These are phyloP conservation scores for Hypoxylon intermedium DNA, from an alignment of 495 filamentous ascomycete species.

Conservation along the genomic window DNA sequence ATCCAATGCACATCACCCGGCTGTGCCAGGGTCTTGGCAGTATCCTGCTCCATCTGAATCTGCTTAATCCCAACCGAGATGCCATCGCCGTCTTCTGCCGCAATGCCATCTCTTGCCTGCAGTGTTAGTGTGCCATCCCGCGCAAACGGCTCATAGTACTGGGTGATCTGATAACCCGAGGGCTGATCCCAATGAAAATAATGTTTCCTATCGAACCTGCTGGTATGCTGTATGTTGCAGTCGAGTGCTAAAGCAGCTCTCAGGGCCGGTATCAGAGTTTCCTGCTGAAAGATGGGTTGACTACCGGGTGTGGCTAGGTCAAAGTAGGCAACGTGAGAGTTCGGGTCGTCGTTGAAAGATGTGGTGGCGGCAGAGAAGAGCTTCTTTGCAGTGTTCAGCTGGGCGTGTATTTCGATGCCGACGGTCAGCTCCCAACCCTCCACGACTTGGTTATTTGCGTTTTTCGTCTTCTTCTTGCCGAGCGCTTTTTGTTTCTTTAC, in stretches of 20 bases:
- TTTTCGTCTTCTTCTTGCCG: slow-evolving; percentile 48
- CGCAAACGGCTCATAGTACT: slow-evolving; percentile 91
- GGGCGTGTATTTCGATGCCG: slow-evolving; percentile 96
- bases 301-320: slow-evolving; percentile 89
- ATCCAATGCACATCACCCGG: slow-evolving; percentile 75
- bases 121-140: slow-evolving; percentile 74
- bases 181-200: slow-evolving; percentile 99
- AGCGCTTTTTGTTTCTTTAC: slow-evolving; percentile 60
- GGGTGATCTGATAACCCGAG: slow-evolving; percentile 94
- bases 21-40: slow-evolving; percentile 87
- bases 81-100: slow-evolving; percentile 67
- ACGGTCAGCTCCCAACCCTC: slow-evolving; percentile 88
- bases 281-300: slow-evolving; percentile 84
- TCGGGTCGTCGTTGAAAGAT: slow-evolving; percentile 72
- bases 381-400: slow-evolving; percentile 84
- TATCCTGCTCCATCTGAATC: slow-evolving; percentile 97
- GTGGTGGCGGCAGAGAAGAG: slow-evolving; percentile 83
- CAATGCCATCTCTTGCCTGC: slow-evolving; percentile 78
- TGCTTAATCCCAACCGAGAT: slow-evolving; percentile 84
- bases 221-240: slow-evolving; percentile 76
- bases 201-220: slow-evolving; percentile 93
- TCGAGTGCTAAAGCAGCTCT: slow-evolving; percentile 85
- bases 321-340: slow-evolving; percentile 85
- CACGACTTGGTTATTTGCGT: slow-evolving; percentile 58
- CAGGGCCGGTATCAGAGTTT: slow-evolving; percentile 84